These are phyloP conservation scores for Rhizopogon vesiculosus DNA, from an alignment of 768 basidiomycete species.

Conservation along the genomic window DNA sequence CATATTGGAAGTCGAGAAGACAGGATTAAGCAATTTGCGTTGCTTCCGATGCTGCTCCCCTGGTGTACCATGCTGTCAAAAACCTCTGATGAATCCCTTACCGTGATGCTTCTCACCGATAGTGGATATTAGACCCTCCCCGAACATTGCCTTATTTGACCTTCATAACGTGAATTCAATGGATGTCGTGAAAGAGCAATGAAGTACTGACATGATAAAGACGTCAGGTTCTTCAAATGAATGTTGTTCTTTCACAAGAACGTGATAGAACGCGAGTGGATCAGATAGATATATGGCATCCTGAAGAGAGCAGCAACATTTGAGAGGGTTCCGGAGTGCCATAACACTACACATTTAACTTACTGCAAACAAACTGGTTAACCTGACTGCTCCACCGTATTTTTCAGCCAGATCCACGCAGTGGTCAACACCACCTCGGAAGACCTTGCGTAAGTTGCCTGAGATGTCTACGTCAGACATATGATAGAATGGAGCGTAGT, in stretches of 20 bases:
- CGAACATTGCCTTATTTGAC: slow-evolving; percentile 41
- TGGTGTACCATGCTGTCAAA: background rate
- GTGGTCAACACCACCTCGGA: background rate
- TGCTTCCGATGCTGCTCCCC: background rate
- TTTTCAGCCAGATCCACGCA: background rate
- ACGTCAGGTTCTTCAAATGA: slow-evolving; percentile 43
- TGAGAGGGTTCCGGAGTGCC: slow-evolving; percentile 1
- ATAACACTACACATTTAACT: background rate
- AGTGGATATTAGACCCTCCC: slow-evolving; percentile 37
- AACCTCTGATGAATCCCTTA: slow-evolving; percentile 12
- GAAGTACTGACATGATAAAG: slow-evolving; percentile 36
- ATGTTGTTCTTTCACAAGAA: slow-evolving; percentile 44
- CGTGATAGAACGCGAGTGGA: slow-evolving; percentile 41
- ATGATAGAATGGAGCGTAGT: background rate
- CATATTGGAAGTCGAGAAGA: background rate
- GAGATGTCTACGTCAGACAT: background rate
- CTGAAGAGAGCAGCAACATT: background rate
- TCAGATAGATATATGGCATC: slow-evolving; percentile 37
- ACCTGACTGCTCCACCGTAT: background rate
- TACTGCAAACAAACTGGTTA: background rate
- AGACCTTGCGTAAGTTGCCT: background rate
- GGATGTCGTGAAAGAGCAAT: background rate
- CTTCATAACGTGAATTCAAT: slow-evolving; percentile 16
- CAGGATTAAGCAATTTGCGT: background rate
- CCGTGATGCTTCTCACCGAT: slow-evolving; percentile 6